Evolutionary conservation across 1,284 basidiomycete genomes (phyloP).

Genomic region (Rhodofomes roseus): DNA sequence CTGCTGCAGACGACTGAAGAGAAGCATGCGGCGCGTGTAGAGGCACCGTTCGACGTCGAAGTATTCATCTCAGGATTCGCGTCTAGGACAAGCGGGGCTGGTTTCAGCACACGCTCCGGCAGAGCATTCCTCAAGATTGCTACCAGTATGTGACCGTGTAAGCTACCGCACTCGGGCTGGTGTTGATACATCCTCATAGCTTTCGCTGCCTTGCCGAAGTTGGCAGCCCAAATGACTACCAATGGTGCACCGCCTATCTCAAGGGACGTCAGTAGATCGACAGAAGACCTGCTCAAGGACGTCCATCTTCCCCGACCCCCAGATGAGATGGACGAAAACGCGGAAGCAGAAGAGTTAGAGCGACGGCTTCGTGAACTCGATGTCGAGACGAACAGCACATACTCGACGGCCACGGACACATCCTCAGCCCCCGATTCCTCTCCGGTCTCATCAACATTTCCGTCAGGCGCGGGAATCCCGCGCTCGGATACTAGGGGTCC

Average conservation of each 20-base stretch:
- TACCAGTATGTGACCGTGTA: constrained; percentile 47
- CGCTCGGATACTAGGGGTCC: constrained; percentile 5
- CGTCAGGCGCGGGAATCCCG: constrained; percentile 16
- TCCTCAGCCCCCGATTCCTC: constrained; percentile 7
- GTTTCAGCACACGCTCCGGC: constrained; percentile 68
- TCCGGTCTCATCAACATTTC: constrained; percentile 9
- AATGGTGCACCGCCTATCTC: constrained; percentile 10
- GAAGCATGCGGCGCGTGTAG: constrained; percentile 19
- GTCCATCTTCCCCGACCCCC: constrained; percentile 55
- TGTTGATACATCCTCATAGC: constrained; percentile 31
- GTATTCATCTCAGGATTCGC: constrained; percentile 77
- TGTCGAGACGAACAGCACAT: constrained; percentile 19
- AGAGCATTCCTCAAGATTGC: constrained; percentile 74
- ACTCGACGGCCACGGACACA: constrained; percentile 7
- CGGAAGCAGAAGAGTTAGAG: constrained; percentile 49
- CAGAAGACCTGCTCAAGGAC: constrained; percentile 43
- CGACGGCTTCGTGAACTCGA: constrained; percentile 36
- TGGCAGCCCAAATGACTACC: constrained; percentile 12
- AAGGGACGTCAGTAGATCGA: constrained; percentile 34
- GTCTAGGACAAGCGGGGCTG: constrained; percentile 55
- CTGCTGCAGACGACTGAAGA: neutral
- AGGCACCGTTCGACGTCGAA: constrained; percentile 59
- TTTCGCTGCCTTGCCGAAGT: constrained; percentile 60
- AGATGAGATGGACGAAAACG: constrained; percentile 56
- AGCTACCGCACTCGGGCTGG: neutral